Evolutionary conservation across 139 green algal genomes (phyloP), one percentile per base, ranked within the genome.

Genomic region (Deuterostichococcus epilithicus): DNA sequence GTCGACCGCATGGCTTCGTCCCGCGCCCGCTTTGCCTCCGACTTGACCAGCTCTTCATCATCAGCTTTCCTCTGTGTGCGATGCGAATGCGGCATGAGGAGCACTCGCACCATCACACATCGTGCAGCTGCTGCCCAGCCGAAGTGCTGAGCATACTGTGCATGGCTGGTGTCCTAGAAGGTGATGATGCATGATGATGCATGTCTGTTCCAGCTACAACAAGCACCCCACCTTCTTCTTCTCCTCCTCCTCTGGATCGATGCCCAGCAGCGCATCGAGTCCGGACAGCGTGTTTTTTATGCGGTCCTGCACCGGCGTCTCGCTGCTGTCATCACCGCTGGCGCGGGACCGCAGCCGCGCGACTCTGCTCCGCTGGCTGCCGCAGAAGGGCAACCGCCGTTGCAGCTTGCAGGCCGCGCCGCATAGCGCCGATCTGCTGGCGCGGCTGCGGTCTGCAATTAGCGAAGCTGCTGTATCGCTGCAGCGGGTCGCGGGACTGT

Each of bases 211-310:
- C n/a, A n/a, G n/a, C n/a, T n/a, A n/a, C n/a, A n/a, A n/a, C 30
- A 42, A 42, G 18, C 63, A 28, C 5, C 37, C 22, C 59, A 78
- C 81, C 74, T 79, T 34, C 33, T 63, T 63, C 52, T 18, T 30
- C 63, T 90, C 78, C 73, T 86, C 42, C 60, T 87, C 80, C 32
- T 92, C 88, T 22, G 89, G 82, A 37, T 94, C 80, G 5, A 95
- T 89, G 3, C 92, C 92, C 28, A 97, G 83, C n/a, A 97, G 68
- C 0, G 90, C 90, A 59, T 96, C 90, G 44, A 97, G 74, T 28
- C 86, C 87, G 6, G 84, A 76, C 25, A 97, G 42, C 5, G 92
- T 96, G 18, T 78, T 85, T 38, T 86, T 83, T 34, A 95, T 86
- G 13, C 67, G 66, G 33, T 74, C 74, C 26, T 44, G 34, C 25